Evolutionary conservation across 1,139 yeast species (phyloP), one percentile per base, ranked within the genome.

Genomic region (Oligophagozyma castellii): DNA sequence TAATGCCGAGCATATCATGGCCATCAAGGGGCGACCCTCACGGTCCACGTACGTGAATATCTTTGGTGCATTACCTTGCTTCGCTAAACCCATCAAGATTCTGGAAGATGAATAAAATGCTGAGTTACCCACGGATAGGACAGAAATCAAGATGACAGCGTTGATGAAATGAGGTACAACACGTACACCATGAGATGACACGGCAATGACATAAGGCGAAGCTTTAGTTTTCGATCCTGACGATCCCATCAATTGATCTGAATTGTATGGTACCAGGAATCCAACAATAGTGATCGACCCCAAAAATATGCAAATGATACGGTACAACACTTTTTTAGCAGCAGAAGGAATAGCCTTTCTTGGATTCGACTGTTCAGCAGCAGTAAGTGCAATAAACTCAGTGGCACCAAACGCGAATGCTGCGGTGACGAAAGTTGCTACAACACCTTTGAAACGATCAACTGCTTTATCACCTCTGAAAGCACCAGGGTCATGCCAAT

Each of bases 321-420:
- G 70, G 73, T 80, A 77, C 51, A 76, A 65, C 21, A 77, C 80
- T 49, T 75, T 81, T 52, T 76, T 77, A 32, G 75, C 72, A 22
- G 89, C 89, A 34, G 67, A 59, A 35, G 89, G 86, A 32, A 79
- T 65, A 12, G 80, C 59, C 46, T 67, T 69, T 48, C 77, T 63
- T 36, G 95, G 95, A 56, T 81, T 78, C 29, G 67, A 63, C 32
- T 93, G 77, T 56, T 86, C 95, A 16, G 93, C 84, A 20, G 94
- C 92, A 19, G 93, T 86, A 42, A 86, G 63, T 31, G 93, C 94
- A 35, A 78, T 73, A 43, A 77, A 63, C 57, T 81, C 93, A 27
- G 81, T 70, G 44, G 92, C 92, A 31, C 86, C 84, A 46, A 79
- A 77, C 4, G 94, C 73, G 55, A 81, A 84, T 5, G 94, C 92